phyloP scores from a whole-genome alignment of 2,329 filamentous ascomycete genomes.

The Fonsecaea nubica region DNA sequence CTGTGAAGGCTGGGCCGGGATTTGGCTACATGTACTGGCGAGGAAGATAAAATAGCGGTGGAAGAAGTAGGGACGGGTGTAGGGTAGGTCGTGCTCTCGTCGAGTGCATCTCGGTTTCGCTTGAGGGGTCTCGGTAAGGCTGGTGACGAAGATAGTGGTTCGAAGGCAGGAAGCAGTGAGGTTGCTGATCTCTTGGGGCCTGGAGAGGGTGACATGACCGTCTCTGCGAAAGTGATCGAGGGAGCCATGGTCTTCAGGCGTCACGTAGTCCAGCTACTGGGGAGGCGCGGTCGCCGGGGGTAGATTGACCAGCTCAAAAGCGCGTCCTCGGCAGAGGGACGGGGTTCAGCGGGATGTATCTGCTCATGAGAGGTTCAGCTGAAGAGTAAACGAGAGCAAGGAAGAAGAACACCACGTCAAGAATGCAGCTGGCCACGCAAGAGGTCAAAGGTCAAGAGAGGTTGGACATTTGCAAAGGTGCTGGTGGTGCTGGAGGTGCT shows the following conservation, averaged over 20 bases:
- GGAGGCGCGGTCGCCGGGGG: slow-evolving; percentile 22
- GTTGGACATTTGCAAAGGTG: slow-evolving; percentile 12
- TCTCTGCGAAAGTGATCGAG: slow-evolving; percentile 32
- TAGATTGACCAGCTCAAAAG: slow-evolving; percentile 41
- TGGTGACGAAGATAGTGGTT: slow-evolving; percentile 57
- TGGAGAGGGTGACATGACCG: slow-evolving; percentile 41
- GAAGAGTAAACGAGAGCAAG: slow-evolving; percentile 3
- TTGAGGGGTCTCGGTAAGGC: slow-evolving; percentile 56
- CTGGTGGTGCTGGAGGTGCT: not conserved
- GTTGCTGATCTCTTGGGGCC: slow-evolving; percentile 55
- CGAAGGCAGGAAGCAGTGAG: slow-evolving; percentile 57
- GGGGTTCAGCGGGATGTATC: slow-evolving; percentile 23
- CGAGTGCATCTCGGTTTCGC: slow-evolving; percentile 53
- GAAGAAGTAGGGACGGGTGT: slow-evolving; percentile 94
- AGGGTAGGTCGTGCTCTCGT: slow-evolving; percentile 71
- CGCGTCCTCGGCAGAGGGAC: slow-evolving; percentile 47
- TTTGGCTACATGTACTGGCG: slow-evolving; percentile 67
- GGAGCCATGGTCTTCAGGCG: slow-evolving; percentile 30
- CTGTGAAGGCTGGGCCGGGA: slow-evolving; percentile 64
- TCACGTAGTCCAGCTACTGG: slow-evolving; percentile 23
- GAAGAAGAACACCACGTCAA: slow-evolving; percentile 11
- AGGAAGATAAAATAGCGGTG: slow-evolving; percentile 87
- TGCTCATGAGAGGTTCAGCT: slow-evolving; percentile 26
- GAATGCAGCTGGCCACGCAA: slow-evolving; percentile 30
- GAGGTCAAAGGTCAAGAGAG: slow-evolving; percentile 28